Conservation (phyloP, 1,284 basidiomycete species). For the Lignosus rhinocerotis region DNA sequence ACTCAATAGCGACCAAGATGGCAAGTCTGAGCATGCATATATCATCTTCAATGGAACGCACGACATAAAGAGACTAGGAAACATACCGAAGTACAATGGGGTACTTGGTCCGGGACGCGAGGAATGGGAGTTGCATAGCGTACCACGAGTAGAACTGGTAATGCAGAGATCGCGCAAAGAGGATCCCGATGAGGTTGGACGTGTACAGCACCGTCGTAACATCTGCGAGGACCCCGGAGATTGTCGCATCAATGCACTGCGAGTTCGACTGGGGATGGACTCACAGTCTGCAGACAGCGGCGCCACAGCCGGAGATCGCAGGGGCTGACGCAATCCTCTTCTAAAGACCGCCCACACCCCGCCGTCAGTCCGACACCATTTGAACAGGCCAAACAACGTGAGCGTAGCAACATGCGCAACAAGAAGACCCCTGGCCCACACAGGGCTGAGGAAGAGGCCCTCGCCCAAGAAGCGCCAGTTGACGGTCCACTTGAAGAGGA, state of each 20-base stretch:
- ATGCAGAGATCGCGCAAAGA: conserved; percentile 94
- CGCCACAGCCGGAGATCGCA: conserved; percentile 44
- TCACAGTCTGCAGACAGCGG: conserved; percentile 62
- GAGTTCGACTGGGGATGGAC: conserved; percentile 24
- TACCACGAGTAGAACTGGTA: conserved; percentile 99
- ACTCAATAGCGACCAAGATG: conserved; percentile 71
- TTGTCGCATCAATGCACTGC: conserved; percentile 3
- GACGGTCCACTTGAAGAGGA: conserved; percentile 97
- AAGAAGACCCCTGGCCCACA: conserved; percentile 68
- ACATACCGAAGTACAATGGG: conserved; percentile 63
- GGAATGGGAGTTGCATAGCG: conserved; percentile 87
- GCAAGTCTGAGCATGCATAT: conserved; percentile 48
- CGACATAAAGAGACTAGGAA: background rate
- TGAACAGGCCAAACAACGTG: conserved; percentile 67
- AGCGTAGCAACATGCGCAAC: conserved; percentile 65
- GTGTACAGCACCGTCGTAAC: conserved; percentile 84
- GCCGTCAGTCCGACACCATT: conserved; percentile 72
- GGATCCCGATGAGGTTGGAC: conserved; percentile 89
- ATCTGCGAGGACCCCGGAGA: conserved; percentile 48
- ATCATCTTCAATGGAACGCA: background rate
- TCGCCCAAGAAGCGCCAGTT: conserved; percentile 93
- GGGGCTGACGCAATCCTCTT: conserved; percentile 56
- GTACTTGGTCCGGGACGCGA: conserved; percentile 75
- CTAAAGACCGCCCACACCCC: conserved; percentile 57
- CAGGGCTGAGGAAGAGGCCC: conserved; percentile 66